Evolutionary conservation across 78 protist species (phyloP), one percentile per base, ranked within the genome.

Genomic region (Cavenderia fasciculata): DNA sequence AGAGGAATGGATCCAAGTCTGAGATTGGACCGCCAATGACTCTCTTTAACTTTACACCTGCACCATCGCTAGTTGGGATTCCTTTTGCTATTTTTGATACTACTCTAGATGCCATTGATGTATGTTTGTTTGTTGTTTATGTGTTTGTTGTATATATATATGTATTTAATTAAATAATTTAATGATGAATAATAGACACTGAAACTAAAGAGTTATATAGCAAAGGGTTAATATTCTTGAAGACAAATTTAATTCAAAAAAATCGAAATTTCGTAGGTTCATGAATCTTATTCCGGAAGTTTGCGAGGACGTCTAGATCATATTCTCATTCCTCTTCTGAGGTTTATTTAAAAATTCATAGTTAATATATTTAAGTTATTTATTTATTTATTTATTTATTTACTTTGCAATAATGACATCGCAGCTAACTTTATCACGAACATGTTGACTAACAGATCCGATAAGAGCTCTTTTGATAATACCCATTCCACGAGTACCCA

Each of bases 1-100:
- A 31, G 18, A 92, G 41, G 57, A 92, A 92, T 57, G 94, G 94
- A 44, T 92, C 94, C 49, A 91, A 49, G 7, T 29, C 29, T 23
- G 52, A 16, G 6, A 76, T 76, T 23, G 71, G 56, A 14, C 86
- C 86, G 33, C 86, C 86, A 33, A 76, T 76, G 12, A 61, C n/a
- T 61, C 86, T 59, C 27, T 63, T 76, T 43, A 76, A 61, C 65
- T 61, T 76, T 31, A 76, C 86, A 25, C 85, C 85, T 27, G 49
- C 69, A 61, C 69, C 69, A 31, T 61, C 69, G 14, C 31, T 18
- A 31, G 69, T 61, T 34, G 69, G 31, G 2, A 61, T 12, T 18
- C 69, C 69, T 18, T 5, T 12, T 61, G 69, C 69, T 3, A 61
- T 61, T 40, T 61, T 61, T 61, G 69, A 61, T 31, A 61, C 69